Percentiles rank a stretch among this genome's conserved stretches.
phyloP scores from a whole-genome alignment of 768 basidiomycete genomes.

The Kwoniella dejecticola region DNA sequence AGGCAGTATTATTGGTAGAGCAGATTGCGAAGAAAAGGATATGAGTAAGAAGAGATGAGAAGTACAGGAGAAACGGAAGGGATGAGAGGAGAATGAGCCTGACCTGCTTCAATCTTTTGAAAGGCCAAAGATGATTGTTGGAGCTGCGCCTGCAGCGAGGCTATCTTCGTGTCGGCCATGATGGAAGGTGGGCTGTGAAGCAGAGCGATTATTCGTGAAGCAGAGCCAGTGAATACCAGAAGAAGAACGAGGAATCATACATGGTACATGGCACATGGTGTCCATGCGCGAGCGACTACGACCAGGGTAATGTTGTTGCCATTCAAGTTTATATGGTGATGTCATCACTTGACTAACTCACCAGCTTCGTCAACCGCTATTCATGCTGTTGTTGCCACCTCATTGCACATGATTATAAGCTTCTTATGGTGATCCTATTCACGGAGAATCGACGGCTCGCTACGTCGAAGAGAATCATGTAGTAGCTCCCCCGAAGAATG shows the following conservation, averaged over 20 bases:
- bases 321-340: not conserved
- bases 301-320: not conserved
- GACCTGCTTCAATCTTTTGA: slow-evolving; percentile 72
- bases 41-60: no score
- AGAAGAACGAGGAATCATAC: no score
- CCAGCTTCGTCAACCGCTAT: not conserved
- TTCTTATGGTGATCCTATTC: not conserved
- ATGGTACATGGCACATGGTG: no score
- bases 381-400: slow-evolving; percentile 14
- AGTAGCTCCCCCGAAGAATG: not conserved
- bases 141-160: slow-evolving; percentile 55
- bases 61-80: no score
- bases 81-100: not conserved
- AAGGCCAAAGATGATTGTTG: slow-evolving; percentile 73
- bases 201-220: no score
- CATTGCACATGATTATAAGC: not conserved
- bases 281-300: no score
- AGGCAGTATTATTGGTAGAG: no score
- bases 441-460: no score
- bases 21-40: no score
- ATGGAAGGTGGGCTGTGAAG: no score
- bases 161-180: slow-evolving; percentile 37
- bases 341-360: slow-evolving; percentile 15
- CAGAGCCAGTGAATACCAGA: no score
- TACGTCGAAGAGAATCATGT: no score